Base-by-base conservation (phyloP, 2,329 filamentous ascomycete species). In the Colletotrichum costaricense region DNA sequence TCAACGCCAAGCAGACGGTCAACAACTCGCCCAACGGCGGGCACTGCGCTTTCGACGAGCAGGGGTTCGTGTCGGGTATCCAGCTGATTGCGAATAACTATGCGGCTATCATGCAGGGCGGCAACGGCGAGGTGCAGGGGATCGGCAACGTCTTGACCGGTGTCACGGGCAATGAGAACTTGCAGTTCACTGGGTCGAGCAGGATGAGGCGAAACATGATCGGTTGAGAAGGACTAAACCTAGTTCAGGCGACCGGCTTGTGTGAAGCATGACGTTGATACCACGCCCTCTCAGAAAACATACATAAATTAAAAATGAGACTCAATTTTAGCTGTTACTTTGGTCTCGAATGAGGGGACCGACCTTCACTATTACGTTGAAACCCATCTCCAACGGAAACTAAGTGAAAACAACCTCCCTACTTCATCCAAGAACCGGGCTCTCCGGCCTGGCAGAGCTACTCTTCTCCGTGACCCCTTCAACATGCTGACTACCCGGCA, bases 21-120 rank as follows among this genome's bases (percentile, higher is more conserved):
- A 87, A 91, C 75, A 90, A 89, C 75, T 84, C 85, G 4, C 88
- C 89, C 2, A 80, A 83, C 26, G 88, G 88, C 49, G 89, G 88
- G 0, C 89, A 91, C 79, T 91, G 89, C 81, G 88, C 84, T 65
- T 91, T 91, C 72, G 89, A 91, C 77, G 86, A 82, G 14, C 75
- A 86, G 76, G 86, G 80, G 11, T 91, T 91, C 75, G 85, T 86
- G 11, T 85, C 82, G n/a, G 88, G 89, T 12, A 86, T 91, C 38
- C 88, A 91, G 81, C 81, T 89, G n/a, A 86, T 91, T 81, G 81
- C 86, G 9, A 81, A 87, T 35, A 88, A 85, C 75, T 91, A 86
- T 78, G 83, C 84, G 3, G 86, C 85, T 67, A 83, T 91, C 19
- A 86, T 91, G 80, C 87, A 87, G 38, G 86, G 87, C 42, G 88